phyloP scores from a whole-genome alignment of 1,284 basidiomycete species.

The Leucocoprinus gongylophorus region DNA sequence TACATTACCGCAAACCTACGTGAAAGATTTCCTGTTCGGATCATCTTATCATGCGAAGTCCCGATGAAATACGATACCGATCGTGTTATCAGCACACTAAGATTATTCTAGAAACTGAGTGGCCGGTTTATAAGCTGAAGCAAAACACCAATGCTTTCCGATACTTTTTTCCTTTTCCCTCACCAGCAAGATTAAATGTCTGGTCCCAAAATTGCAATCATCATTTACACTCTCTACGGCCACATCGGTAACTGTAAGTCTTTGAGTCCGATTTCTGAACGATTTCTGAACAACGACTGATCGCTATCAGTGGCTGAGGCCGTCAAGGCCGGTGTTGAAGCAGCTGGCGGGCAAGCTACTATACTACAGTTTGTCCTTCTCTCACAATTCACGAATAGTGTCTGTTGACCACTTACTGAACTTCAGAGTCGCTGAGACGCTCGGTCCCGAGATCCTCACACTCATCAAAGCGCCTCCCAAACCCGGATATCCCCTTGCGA shows the following conservation, averaged over 20 bases:
- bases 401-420: neutral
- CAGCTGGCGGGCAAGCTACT: conserved; percentile 63
- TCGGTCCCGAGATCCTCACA: conserved; percentile 67
- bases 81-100: neutral
- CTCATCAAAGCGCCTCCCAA: conserved; percentile 75
- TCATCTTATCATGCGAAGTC: conserved; percentile 1
- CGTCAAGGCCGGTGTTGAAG: conserved; percentile 65
- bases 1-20: neutral
- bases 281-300: neutral
- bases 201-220: conserved; percentile 45
- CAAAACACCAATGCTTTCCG: neutral
- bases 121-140: neutral
- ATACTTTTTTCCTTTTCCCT: neutral
- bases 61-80: neutral
- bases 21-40: neutral
- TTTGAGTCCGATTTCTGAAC: neutral
- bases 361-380: conserved; percentile 60
- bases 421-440: conserved; percentile 74
- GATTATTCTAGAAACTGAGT: neutral
- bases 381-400: conserved; percentile 3
- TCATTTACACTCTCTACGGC: conserved; percentile 81
- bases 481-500: conserved; percentile 67
- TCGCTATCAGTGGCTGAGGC: conserved; percentile 62
- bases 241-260: conserved; percentile 66
- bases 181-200: conserved; percentile 14